Evolutionary conservation across 495 filamentous ascomycete species (phyloP).

Genomic region (Talaromyces borbonicus): DNA sequence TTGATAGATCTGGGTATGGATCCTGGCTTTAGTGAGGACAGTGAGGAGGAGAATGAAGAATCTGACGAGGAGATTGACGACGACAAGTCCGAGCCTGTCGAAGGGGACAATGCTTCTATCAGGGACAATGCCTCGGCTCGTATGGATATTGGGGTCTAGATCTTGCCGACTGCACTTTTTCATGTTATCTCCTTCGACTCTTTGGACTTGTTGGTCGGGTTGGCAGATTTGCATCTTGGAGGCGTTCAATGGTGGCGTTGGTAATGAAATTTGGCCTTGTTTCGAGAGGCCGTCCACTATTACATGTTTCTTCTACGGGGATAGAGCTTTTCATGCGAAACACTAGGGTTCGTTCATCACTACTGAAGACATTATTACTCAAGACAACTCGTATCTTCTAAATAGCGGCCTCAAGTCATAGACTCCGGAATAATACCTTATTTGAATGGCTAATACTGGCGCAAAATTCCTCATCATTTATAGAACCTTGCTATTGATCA

Average conservation of each 20-base stretch:
- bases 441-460: not conserved
- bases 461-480: not conserved
- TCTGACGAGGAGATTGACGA: conserved; percentile 39
- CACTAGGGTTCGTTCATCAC: too few relatives aligned
- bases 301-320: not conserved
- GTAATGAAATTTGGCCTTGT: not conserved
- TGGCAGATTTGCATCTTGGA: not conserved
- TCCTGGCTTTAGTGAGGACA: conserved; percentile 47
- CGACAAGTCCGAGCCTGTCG: conserved; percentile 17
- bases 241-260: conserved; percentile 6
- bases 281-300: not conserved
- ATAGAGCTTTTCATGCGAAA: conserved; percentile 1
- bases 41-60: conserved; percentile 36
- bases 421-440: too few relatives aligned
- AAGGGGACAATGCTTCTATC: conserved; percentile 21
- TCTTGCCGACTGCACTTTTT: not conserved
- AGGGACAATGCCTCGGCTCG: conserved; percentile 34
- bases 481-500: conserved; percentile 13
- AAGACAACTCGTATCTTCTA: too few relatives aligned
- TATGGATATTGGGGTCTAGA: conserved; percentile 34
- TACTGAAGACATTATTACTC: too few relatives aligned
- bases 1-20: conserved; percentile 45
- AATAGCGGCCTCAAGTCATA: too few relatives aligned
- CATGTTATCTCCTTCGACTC: too few relatives aligned
- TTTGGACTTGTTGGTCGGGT: too few relatives aligned